A percentile compares a stretch with the other conserved stretches of the same genome.
These are phyloP conservation scores for Albugo laibachii DNA, from an alignment of 352 stramenopile species.

Conservation along the genomic window DNA sequence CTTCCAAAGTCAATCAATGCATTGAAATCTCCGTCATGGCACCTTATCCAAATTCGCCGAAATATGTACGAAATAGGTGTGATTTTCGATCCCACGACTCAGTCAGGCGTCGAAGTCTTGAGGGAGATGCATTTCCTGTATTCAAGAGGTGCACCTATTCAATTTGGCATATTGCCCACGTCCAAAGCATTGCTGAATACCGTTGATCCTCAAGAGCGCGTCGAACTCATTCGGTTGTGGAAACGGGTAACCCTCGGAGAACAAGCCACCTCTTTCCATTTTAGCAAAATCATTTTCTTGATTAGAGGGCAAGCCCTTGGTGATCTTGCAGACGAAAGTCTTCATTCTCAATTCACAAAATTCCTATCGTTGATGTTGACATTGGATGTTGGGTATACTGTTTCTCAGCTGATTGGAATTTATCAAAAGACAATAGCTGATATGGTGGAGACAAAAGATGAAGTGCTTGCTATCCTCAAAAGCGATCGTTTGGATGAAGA, in stretches of 20 bases:
- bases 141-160: slow-evolving; percentile 46
- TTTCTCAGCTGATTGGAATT: slow-evolving; percentile 36
- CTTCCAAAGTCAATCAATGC: slow-evolving; percentile 27
- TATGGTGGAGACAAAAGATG: slow-evolving; percentile 18
- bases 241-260: slow-evolving; percentile 17
- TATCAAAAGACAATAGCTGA: slow-evolving; percentile 42
- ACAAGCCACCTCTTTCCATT: slow-evolving; percentile 49
- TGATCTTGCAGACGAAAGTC: background rate
- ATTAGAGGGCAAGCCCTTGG: slow-evolving; percentile 28
- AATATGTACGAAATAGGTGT: slow-evolving; percentile 78
- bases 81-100: slow-evolving; percentile 39
- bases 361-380: slow-evolving; percentile 16
- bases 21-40: slow-evolving; percentile 39
- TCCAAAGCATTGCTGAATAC: slow-evolving; percentile 42
- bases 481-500: slow-evolving; percentile 28
- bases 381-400: slow-evolving; percentile 20
- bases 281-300: slow-evolving; percentile 59
- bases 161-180: slow-evolving; percentile 53
- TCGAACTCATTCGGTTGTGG: slow-evolving; percentile 4
- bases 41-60: slow-evolving; percentile 66
- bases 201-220: slow-evolving; percentile 1
- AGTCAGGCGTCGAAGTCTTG: slow-evolving; percentile 21
- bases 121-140: slow-evolving; percentile 45
- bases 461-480: slow-evolving; percentile 10
- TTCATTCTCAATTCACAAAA: background rate